phyloP scores from a whole-genome alignment of 2,329 filamentous ascomycete genomes.

The Cytospora paraplurivora region DNA sequence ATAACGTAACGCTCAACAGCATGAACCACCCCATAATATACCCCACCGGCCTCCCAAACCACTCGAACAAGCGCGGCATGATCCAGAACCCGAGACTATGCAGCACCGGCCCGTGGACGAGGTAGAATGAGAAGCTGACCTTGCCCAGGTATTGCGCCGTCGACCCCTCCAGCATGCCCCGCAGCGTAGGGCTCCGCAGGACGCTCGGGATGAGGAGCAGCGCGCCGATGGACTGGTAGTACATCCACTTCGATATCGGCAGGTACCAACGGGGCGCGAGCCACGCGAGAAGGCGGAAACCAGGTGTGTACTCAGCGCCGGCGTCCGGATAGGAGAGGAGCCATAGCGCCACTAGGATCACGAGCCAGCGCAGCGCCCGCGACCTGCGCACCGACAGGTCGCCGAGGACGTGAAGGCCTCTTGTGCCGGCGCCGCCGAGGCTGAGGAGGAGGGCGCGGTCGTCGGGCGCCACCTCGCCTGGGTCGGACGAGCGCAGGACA shows the following conservation, averaged over 20 bases:
- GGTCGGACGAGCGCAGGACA: slow-evolving; percentile 34
- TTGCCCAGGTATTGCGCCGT: slow-evolving; percentile 43
- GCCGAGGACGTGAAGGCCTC: background rate
- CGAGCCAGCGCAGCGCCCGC: slow-evolving; percentile 34
- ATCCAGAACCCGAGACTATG: slow-evolving; percentile 37
- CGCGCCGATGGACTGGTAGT: slow-evolving; percentile 43
- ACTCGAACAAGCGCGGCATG: slow-evolving; percentile 45
- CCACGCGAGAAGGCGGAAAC: slow-evolving; percentile 39
- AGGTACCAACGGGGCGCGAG: slow-evolving; percentile 42
- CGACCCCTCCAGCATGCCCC: slow-evolving; percentile 36
- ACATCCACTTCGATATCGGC: slow-evolving; percentile 43
- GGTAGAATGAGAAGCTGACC: slow-evolving; percentile 46
- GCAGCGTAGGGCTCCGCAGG: slow-evolving; percentile 38
- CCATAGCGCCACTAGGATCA: slow-evolving; percentile 40
- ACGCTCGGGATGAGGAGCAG: slow-evolving; percentile 41
- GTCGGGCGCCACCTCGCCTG: slow-evolving; percentile 12
- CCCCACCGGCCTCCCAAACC: slow-evolving; percentile 36
- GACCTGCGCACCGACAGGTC: slow-evolving; percentile 26
- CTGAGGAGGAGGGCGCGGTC: slow-evolving; percentile 25
- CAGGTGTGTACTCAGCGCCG: slow-evolving; percentile 43
- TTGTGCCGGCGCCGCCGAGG: background rate
- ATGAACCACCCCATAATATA: slow-evolving; percentile 39
- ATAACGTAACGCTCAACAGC: slow-evolving; percentile 39
- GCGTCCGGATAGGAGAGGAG: slow-evolving; percentile 45
- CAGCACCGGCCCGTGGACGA: slow-evolving; percentile 40